A percentile compares a stretch with the other conserved stretches of the same genome.
Conservation (phyloP, 2,329 filamentous ascomycete genomes). For the Xylariaceae sp. region DNA sequence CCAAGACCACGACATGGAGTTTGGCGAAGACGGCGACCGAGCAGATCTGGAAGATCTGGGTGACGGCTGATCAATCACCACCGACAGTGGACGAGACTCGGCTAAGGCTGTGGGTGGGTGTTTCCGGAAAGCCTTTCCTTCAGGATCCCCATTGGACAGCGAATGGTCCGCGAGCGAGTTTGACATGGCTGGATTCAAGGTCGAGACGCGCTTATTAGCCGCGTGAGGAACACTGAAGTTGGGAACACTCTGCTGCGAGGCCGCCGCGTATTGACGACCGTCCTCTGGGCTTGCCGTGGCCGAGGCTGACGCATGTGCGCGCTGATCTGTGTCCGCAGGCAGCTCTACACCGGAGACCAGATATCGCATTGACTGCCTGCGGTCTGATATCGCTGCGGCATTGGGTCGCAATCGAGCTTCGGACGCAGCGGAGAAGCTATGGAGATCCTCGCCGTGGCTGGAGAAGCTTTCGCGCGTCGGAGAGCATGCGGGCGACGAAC, state of each 20-base stretch:
- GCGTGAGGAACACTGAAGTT: constrained; percentile 48
- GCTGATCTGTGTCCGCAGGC: constrained; percentile 20
- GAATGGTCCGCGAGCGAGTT: constrained; percentile 8
- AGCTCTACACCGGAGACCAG: constrained; percentile 36
- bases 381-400: constrained; percentile 41
- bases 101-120: constrained; percentile 39
- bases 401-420: constrained; percentile 43
- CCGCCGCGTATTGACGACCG: constrained; percentile 16
- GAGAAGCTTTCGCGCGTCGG: constrained; percentile 46
- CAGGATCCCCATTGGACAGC: constrained; percentile 4
- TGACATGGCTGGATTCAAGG: not conserved
- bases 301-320: constrained; percentile 12
- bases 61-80: constrained; percentile 47
- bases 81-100: constrained; percentile 44
- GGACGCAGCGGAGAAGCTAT: constrained; percentile 10
- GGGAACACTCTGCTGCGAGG: constrained; percentile 27
- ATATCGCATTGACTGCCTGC: constrained; percentile 44
- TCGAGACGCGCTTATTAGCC: constrained; percentile 37
- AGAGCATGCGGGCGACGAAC: constrained; percentile 50
- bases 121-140: constrained; percentile 23
- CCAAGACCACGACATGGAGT: not conserved
- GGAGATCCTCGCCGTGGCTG: constrained; percentile 27
- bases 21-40: constrained; percentile 3
- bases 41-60: constrained; percentile 25
- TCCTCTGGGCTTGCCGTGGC: constrained; percentile 16